Conservation (phyloP, 1,284 basidiomycete genomes). For the Singerocomus rubriflavus region DNA sequence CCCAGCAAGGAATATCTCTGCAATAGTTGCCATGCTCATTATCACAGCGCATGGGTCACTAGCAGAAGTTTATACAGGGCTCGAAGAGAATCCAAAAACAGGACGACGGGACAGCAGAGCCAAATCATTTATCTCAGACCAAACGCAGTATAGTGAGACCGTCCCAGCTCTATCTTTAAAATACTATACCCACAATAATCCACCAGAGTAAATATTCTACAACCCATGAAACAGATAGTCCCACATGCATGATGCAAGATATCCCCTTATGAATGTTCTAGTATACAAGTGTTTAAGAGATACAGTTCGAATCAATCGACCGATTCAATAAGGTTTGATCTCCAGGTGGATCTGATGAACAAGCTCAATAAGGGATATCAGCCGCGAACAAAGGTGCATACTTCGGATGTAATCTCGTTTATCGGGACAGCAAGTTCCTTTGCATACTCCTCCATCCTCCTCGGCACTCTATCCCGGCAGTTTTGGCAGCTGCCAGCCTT, state of each 20-base stretch:
- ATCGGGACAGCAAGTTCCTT: conserved; percentile 29
- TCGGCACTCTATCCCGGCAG: conserved; percentile 30
- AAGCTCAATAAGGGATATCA: neutral
- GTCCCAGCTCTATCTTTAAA: neutral
- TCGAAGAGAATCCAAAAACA: neutral
- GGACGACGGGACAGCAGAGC: too few relatives aligned
- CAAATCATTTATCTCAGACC: too few relatives aligned
- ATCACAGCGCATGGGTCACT: too few relatives aligned
- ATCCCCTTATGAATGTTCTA: neutral
- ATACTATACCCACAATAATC: neutral
- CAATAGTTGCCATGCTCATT: too few relatives aligned
- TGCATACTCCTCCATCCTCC: conserved; percentile 30
- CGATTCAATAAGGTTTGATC: conserved; percentile 29
- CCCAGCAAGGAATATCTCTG: neutral
- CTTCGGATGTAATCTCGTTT: conserved; percentile 29
- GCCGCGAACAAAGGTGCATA: conserved; percentile 9
- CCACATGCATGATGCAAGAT: conserved; percentile 6
- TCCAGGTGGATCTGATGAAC: conserved; percentile 27
- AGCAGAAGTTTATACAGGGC: too few relatives aligned
- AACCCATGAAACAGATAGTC: conserved; percentile 1
- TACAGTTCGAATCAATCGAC: conserved; percentile 15
- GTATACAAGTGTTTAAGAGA: neutral
- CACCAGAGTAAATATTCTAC: conserved; percentile 9
- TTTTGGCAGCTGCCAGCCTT: conserved; percentile 30
- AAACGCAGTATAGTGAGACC: too few relatives aligned